Percentiles rank a stretch among this genome's conserved stretches.
Evolutionary conservation across 306 rosid genomes (phyloP).

Genomic region (Cyamopsis tetragonoloba): DNA sequence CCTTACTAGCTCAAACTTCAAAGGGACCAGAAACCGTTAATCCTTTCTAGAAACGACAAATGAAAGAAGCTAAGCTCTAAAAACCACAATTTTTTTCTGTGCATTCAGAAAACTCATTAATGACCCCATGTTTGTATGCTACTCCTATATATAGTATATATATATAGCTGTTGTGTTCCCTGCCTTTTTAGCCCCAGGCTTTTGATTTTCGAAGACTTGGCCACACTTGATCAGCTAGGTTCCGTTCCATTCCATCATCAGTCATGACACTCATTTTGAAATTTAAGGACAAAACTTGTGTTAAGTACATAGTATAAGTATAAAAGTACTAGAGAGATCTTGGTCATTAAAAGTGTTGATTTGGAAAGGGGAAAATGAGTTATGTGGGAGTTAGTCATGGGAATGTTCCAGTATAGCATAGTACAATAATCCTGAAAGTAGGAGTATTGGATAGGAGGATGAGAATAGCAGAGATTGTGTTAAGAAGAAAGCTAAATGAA

Average conservation of each 20-base stretch:
- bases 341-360: neutral
- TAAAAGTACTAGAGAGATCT: neutral
- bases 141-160: too few relatives aligned
- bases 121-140: neutral
- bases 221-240: neutral
- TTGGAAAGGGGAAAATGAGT: constrained; percentile 39
- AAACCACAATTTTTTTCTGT: constrained; percentile 10
- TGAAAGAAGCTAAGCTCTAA: neutral
- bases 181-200: constrained; percentile 14
- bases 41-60: constrained; percentile 16
- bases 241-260: too few relatives aligned
- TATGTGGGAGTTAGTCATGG: constrained; percentile 75
- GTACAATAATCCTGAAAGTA: constrained; percentile 35
- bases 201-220: constrained; percentile 46
- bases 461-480: constrained; percentile 52
- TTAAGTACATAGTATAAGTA: too few relatives aligned
- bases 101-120: constrained; percentile 2
- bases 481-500: constrained; percentile 72
- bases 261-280: constrained; percentile 24
- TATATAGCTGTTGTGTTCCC: neutral
- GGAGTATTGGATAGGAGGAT: constrained; percentile 49
- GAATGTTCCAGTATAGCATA: constrained; percentile 56
- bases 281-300: neutral
- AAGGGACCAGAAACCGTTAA: constrained; percentile 29
- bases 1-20: constrained; percentile 26